A percentile compares a stretch with the other conserved stretches of the same genome.
phyloP scores from a whole-genome alignment of 2,329 filamentous ascomycete genomes.

The Diaporthe batatas region DNA sequence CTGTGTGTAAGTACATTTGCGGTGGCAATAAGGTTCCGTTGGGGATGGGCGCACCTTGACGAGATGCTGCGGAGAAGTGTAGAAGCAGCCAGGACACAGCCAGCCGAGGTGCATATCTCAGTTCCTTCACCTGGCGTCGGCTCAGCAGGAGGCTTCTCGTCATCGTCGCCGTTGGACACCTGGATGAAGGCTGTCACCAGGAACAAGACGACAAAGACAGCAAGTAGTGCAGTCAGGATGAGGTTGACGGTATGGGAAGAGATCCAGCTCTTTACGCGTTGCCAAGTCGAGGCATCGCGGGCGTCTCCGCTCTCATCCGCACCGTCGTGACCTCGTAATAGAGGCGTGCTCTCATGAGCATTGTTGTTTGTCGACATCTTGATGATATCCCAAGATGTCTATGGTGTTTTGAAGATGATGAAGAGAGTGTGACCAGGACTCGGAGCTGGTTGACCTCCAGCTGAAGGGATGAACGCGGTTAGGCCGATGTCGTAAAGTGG shows the following conservation, averaged over 20 bases:
- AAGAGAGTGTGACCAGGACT: neutral
- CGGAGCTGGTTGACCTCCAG: slow-evolving; percentile 1
- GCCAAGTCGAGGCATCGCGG: slow-evolving; percentile 5
- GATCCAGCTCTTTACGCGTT: slow-evolving; percentile 31
- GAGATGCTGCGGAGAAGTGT: slow-evolving; percentile 42
- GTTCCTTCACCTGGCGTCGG: slow-evolving; percentile 7
- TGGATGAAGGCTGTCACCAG: slow-evolving; percentile 11
- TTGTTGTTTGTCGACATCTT: slow-evolving; percentile 25
- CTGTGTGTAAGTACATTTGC: slow-evolving; percentile 45
- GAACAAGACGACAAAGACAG: slow-evolving; percentile 37
- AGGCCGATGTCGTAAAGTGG: slow-evolving; percentile 13
- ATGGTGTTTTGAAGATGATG: neutral
- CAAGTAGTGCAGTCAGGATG: slow-evolving; percentile 30
- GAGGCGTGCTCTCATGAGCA: slow-evolving; percentile 39
- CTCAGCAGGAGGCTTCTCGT: neutral
- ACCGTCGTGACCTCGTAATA: slow-evolving; percentile 38
- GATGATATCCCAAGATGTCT: neutral
- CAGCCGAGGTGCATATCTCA: slow-evolving; percentile 40
- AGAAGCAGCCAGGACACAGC: slow-evolving; percentile 41
- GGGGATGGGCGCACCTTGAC: slow-evolving; percentile 27
- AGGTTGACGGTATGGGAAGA: slow-evolving; percentile 35
- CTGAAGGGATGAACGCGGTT: slow-evolving; percentile 21
- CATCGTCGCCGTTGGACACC: neutral
- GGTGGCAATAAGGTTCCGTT: neutral
- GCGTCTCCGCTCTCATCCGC: neutral